These are phyloP conservation scores for Pachysandra terminalis DNA, from an alignment of 164 flowering plant species.

Conservation along the genomic window DNA sequence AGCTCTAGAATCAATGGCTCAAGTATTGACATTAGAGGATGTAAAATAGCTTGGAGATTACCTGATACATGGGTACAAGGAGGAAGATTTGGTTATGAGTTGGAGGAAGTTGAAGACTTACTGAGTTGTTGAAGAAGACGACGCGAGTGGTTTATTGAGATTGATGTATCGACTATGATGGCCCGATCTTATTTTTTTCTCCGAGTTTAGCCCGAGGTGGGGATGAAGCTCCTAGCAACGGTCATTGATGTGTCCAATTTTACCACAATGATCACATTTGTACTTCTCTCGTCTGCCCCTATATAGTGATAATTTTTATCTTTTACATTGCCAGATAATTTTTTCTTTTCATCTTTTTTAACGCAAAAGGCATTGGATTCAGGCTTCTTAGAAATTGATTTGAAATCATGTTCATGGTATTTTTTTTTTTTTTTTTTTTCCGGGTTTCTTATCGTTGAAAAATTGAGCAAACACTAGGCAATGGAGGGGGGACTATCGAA, in stretches of 20 bases:
- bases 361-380: not conserved
- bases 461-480: slow-evolving; percentile 9
- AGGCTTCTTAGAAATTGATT: not conserved
- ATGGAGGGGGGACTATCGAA: not conserved
- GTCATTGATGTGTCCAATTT: too few relatives aligned
- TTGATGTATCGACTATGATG: too few relatives aligned
- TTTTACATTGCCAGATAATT: too few relatives aligned
- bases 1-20: slow-evolving; percentile 4
- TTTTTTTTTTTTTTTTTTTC: not conserved
- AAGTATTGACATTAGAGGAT: not conserved
- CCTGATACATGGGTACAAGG: not conserved
- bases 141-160: too few relatives aligned
- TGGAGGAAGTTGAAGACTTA: not conserved
- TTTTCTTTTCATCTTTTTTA: not conserved
- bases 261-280: too few relatives aligned
- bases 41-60: not conserved
- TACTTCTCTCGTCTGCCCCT: slow-evolving; percentile 3
- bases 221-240: too few relatives aligned
- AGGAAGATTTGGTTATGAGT: not conserved
- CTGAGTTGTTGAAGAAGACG: slow-evolving; percentile 12
- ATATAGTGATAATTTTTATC: not conserved
- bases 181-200: not conserved
- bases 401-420: too few relatives aligned
- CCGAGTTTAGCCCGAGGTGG: too few relatives aligned
- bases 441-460: slow-evolving; percentile 9